Evolutionary conservation across 495 filamentous ascomycete species (phyloP), one percentile per base, ranked within the genome.

Genomic region (Pyrenula aspistea): DNA sequence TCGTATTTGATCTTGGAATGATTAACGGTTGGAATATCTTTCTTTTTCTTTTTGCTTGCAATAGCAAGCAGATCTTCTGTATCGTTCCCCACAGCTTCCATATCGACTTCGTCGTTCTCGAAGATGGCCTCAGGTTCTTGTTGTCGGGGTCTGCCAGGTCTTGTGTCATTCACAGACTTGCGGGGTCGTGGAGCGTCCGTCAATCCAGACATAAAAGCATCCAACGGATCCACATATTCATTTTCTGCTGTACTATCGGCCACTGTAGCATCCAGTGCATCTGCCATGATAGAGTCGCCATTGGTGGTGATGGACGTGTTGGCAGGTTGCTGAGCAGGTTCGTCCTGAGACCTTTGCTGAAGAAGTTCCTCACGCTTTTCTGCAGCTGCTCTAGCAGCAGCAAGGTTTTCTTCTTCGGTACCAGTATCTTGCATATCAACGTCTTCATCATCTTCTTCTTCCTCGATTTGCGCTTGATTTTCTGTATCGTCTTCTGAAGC

Each of bases 41-140:
- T 95, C 76, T 95, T 97, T 77, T 96, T 98, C 66, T 88, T 88
- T 65, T 95, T 96, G 50, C 79, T 88, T 15, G 89, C 84, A 72
- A 94, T 86, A 42, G 89, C 86, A 22, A 96, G 78, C 61, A 96
- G 88, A 63, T 92, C 84, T 55, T 94, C 86, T 20, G 89, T 82
- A 63, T 87, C 84, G 49, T 86, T 86, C 23, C 70, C 75, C 15
- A 89, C 77, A 1, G 88, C 83, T 22, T 85, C 83, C 56, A 88
- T 78, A 54, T 86, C 83, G 25, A 83, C 83, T 52, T 93, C 88
- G 48, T 94, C 84, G 56, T 92, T 90, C 48, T 78, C 82, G 64
- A 94, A 93, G 59, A 95, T 83, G n/a, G 89, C 81, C 69, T 95
- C 83, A 1, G 87, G 86, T 62, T 87, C 82, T 55, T 84, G 78